Conservation (phyloP, 352 stramenopile species). For the Phytophthora constricta region DNA sequence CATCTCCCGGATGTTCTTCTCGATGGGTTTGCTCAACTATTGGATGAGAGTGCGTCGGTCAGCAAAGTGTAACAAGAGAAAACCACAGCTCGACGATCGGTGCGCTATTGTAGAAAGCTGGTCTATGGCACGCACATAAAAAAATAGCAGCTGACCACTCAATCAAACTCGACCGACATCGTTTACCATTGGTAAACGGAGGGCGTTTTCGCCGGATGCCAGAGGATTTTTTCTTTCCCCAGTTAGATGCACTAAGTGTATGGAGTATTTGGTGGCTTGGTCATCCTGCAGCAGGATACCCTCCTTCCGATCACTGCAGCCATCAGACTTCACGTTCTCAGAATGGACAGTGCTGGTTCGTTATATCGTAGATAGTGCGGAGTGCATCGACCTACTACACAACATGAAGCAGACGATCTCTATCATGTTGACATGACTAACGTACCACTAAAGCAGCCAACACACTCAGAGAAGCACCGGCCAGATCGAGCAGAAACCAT, state of each 20-base stretch:
- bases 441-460: not conserved
- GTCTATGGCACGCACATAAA: constrained; percentile 3
- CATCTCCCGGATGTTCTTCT: too few relatives aligned
- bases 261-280: too few relatives aligned
- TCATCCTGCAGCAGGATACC: constrained; percentile 9
- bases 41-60: too few relatives aligned
- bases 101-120: constrained; percentile 2
- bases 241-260: too few relatives aligned
- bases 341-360: constrained; percentile 9
- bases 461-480: not conserved
- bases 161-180: not conserved
- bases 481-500: constrained; percentile 8
- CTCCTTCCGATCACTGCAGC: constrained; percentile 2
- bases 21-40: too few relatives aligned
- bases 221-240: too few relatives aligned
- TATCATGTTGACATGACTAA: constrained; percentile 7
- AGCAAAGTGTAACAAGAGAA: not conserved
- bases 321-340: constrained; percentile 7
- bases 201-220: too few relatives aligned
- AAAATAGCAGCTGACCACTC: not conserved
- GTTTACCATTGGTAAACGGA: not conserved
- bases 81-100: not conserved
- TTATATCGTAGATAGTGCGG: constrained; percentile 1
- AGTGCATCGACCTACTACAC: not conserved
- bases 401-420: constrained; percentile 1